These are phyloP conservation scores for Saccharomycopsis sp. DNA, from an alignment of 805 yeast genomes.

Conservation along the genomic window DNA sequence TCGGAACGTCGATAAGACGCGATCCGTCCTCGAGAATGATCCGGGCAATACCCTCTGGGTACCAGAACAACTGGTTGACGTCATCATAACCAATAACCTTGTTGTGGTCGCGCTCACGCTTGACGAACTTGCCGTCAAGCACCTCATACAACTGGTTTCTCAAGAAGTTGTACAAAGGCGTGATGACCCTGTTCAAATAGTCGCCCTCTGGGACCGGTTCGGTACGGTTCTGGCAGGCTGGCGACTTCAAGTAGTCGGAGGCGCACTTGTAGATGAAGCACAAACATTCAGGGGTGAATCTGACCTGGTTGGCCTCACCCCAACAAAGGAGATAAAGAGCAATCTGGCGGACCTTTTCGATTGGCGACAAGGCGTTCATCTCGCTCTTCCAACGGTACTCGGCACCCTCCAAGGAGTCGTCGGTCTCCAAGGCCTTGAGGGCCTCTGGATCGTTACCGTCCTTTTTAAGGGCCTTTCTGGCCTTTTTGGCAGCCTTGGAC, in stretches of 20 bases:
- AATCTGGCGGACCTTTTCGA: constrained; percentile 58
- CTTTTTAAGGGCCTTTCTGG: constrained; percentile 61
- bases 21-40: constrained; percentile 89
- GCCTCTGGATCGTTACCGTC: constrained; percentile 53
- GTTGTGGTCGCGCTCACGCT: constrained; percentile 65
- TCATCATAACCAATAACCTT: constrained; percentile 88
- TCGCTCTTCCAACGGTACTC: constrained; percentile 72
- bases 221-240: constrained; percentile 78
- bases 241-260: constrained; percentile 79
- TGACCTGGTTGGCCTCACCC: constrained; percentile 78
- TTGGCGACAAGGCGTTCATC: constrained; percentile 49
- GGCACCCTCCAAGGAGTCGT: constrained; percentile 79
- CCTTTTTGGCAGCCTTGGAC: constrained; percentile 72
- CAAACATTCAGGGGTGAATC: constrained; percentile 85
- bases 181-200: constrained; percentile 82
- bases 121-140: constrained; percentile 46
- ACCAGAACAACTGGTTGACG: constrained; percentile 98
- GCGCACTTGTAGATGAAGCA: constrained; percentile 96
- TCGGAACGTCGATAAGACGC: constrained; percentile 82
- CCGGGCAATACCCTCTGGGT: constrained; percentile 96
- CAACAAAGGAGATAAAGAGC: constrained; percentile 59
- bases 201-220: constrained; percentile 54
- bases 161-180: constrained; percentile 73
- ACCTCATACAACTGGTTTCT: constrained; percentile 62
- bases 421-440: constrained; percentile 67